Evolutionary conservation across 179 eudicot genomes (phyloP).

Genomic region (Pouteria campechiana): DNA sequence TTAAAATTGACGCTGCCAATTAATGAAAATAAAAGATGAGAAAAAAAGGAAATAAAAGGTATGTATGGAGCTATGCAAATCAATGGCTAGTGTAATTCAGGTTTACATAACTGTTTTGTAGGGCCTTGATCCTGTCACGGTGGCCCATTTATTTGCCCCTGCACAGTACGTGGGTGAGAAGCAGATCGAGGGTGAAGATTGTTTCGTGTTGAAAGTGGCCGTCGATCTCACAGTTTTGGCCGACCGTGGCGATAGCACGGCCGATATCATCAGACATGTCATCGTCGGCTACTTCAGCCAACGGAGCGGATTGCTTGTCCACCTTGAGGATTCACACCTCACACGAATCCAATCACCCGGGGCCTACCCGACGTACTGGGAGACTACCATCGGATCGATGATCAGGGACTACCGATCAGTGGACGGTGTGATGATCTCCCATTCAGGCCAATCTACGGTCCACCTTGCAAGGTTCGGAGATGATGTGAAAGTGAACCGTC

Average conservation of each 20-base stretch:
- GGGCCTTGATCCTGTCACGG: constrained; percentile 84
- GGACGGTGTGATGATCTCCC: constrained; percentile 84
- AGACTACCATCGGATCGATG: constrained; percentile 73
- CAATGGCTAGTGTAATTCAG: not conserved
- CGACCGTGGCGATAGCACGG: constrained; percentile 67
- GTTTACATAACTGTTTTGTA: constrained; percentile 4
- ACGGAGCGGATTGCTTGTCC: constrained; percentile 61
- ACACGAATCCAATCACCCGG: constrained; percentile 85
- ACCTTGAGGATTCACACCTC: constrained; percentile 79
- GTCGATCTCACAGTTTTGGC: constrained; percentile 63
- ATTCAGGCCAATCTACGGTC: constrained; percentile 58
- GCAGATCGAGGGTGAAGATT: constrained; percentile 42
- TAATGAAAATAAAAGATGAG: too few relatives aligned
- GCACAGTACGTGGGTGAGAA: constrained; percentile 94
- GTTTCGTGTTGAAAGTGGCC: constrained; percentile 65
- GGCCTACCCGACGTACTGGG: constrained; percentile 65
- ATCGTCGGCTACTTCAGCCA: constrained; percentile 88
- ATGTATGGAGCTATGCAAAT: too few relatives aligned
- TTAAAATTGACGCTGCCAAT: too few relatives aligned
- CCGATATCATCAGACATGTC: constrained; percentile 86
- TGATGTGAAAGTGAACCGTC: constrained; percentile 42
- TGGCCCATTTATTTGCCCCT: constrained; percentile 54
- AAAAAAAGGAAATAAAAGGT: too few relatives aligned
- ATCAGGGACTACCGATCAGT: constrained; percentile 65
- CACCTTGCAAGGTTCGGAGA: constrained; percentile 76